These are phyloP conservation scores for Quillaja saponaria DNA, from an alignment of 306 rosid genomes.

Conservation along the genomic window DNA sequence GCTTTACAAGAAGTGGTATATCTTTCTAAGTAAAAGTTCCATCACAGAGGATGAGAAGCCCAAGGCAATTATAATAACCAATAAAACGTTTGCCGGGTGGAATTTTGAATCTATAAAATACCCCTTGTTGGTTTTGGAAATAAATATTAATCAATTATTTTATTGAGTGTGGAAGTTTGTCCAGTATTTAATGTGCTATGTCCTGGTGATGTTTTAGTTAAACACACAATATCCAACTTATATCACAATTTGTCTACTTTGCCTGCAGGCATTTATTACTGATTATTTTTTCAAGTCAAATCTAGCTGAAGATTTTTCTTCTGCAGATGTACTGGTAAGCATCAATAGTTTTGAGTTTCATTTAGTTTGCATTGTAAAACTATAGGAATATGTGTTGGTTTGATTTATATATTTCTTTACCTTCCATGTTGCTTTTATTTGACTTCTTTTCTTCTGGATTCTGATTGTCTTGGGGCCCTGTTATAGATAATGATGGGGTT, in stretches of 20 bases:
- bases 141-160: constrained; percentile 1
- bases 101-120: neutral
- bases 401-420: constrained; percentile 12
- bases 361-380: too few species aligned
- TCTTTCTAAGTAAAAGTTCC: too few species aligned
- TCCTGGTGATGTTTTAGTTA: constrained; percentile 1
- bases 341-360: neutral
- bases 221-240: constrained; percentile 13
- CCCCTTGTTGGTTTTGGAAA: constrained; percentile 5
- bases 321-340: constrained; percentile 75
- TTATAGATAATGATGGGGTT: too few species aligned
- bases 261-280: constrained; percentile 65
- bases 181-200: neutral
- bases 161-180: constrained; percentile 11
- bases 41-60: too few species aligned
- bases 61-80: too few species aligned
- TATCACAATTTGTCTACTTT: constrained; percentile 6
- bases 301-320: constrained; percentile 70
- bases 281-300: constrained; percentile 88
- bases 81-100: neutral
- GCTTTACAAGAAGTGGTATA: too few species aligned
- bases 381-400: neutral
- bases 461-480: too few species aligned
- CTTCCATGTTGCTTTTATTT: constrained; percentile 10
- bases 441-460: too few species aligned